phyloP scores from a whole-genome alignment of 257 asterid genomes.

The Rubia yunnanensis region DNA sequence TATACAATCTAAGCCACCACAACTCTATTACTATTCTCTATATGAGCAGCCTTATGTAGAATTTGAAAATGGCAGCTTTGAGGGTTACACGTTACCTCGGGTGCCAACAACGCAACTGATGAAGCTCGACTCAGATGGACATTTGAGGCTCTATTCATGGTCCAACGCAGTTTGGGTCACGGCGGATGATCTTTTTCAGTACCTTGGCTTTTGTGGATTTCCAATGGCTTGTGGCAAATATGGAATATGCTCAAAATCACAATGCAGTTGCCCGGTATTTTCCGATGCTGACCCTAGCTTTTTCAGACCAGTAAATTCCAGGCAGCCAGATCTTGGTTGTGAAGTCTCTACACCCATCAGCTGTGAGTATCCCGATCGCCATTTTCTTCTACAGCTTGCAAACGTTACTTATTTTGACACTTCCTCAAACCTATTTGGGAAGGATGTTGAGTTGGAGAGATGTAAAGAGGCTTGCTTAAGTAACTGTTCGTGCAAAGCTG shows the following conservation, averaged over 20 bases:
- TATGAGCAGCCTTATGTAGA: no score
- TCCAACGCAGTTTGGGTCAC: neutral
- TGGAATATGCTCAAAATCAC: slow-evolving; percentile 13
- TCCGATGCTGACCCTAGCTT: neutral
- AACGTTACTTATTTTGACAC: slow-evolving; percentile 12
- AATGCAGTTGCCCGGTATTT: slow-evolving; percentile 10
- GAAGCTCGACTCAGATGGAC: slow-evolving; percentile 20
- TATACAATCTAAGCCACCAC: slow-evolving; percentile 13
- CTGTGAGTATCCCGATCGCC: slow-evolving; percentile 1
- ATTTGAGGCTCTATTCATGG: slow-evolving; percentile 12
- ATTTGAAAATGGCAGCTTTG: slow-evolving; percentile 14
- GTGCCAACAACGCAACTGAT: slow-evolving; percentile 1
- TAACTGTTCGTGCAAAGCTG: slow-evolving; percentile 22
- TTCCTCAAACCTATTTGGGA: neutral
- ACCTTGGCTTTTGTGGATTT: slow-evolving; percentile 1
- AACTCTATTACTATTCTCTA: slow-evolving; percentile 3
- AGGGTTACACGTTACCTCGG: neutral
- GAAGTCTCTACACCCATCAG: neutral
- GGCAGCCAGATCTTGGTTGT: slow-evolving; percentile 12
- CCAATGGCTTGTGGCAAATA: slow-evolving; percentile 16
- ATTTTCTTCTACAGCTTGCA: slow-evolving; percentile 10
- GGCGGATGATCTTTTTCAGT: neutral
- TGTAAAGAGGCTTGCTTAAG: slow-evolving; percentile 12
- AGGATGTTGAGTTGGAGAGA: slow-evolving; percentile 5
- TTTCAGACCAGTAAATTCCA: slow-evolving; percentile 5